Evolutionary conservation across 495 filamentous ascomycete species (phyloP), one percentile per base, ranked within the genome.

Genomic region (Cryomyces minteri): DNA sequence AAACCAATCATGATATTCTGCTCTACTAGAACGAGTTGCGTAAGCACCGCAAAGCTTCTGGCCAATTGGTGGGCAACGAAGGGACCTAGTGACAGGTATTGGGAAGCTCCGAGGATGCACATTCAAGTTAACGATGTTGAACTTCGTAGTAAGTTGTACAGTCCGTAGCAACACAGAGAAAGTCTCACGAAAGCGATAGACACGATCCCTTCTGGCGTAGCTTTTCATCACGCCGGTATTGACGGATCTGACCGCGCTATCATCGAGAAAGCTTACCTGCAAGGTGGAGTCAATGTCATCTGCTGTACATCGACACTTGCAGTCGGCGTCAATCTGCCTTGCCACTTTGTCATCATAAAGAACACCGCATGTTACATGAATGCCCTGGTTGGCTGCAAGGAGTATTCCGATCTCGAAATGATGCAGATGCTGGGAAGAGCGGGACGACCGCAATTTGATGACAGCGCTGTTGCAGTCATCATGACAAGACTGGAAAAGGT

Each of bases 351-450:
- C 4, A 77, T 98, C 8, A 77, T 98, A 44, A 98, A 96, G 58
- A 86, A 86, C 31, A 95, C 88, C 0, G 72, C 81, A 18, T 68
- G 72, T 4, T 98, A 76, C 61, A 68, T 74, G 37, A 70, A 67
- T 46, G 30, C n/a, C 25, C 61, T 72, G 46, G 18, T 25, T 25
- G 18, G 18, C 18, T 58, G 72, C 14, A 71, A 78, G 43, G 87
- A 98, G 57, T 94, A 90, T 51, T 77, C 83, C 0, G 88, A 95
- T 57, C 65, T 98, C 12, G 90, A 98, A 52, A 73, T 98, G 48
- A 95, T 94, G 84, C 90, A 98, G 57, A 98, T 98, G 90, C 71
- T 96, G 31, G 90, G 90, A 25, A 79, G 90, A 42, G 88, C 90
- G 33, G 90, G 90, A 0, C 70, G 90, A 4, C 90, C 90, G 3